These are phyloP conservation scores for Penicillium sumatraense DNA, from an alignment of 2,329 filamentous ascomycete genomes.

Conservation along the genomic window DNA sequence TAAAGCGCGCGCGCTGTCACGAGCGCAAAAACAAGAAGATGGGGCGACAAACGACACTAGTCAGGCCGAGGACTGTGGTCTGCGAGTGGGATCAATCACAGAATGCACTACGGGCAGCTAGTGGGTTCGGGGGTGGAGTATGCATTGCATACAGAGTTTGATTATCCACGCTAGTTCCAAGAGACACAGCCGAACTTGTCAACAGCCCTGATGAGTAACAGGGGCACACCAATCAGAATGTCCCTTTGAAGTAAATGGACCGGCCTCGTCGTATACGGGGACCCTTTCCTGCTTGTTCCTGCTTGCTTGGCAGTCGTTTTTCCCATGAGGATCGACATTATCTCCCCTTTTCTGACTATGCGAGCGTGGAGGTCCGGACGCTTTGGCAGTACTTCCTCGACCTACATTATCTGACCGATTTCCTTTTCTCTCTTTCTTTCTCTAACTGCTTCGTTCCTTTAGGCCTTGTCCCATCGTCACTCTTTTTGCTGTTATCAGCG, in stretches of 20 bases:
- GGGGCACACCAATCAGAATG: slow-evolving; percentile 14
- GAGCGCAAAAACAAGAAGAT: slow-evolving; percentile 8
- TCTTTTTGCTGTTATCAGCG: slow-evolving; percentile 32
- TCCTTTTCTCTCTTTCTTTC: slow-evolving; percentile 2
- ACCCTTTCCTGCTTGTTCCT: slow-evolving; percentile 4
- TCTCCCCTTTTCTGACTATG: slow-evolving; percentile 13
- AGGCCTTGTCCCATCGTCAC: slow-evolving; percentile 17
- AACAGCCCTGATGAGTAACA: slow-evolving; percentile 1
- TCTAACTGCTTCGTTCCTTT: slow-evolving; percentile 23
- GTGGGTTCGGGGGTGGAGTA: slow-evolving; percentile 5
- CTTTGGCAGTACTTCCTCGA: neutral
- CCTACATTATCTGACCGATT: neutral
- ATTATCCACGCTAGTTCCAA: slow-evolving; percentile 7
- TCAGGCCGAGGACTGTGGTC: neutral
- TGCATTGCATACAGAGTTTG: slow-evolving; percentile 11
- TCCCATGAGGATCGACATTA: slow-evolving; percentile 16
- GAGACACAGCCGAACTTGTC: neutral
- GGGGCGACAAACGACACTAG: neutral
- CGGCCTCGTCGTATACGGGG: slow-evolving; percentile 14
- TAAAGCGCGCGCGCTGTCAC: slow-evolving; percentile 4
- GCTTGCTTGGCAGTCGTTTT: slow-evolving; percentile 6
- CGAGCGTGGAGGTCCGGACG: neutral
- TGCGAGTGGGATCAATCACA: slow-evolving; percentile 8
- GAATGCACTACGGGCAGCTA: slow-evolving; percentile 5
- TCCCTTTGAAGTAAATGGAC: slow-evolving; percentile 5